Evolutionary conservation across 2,329 filamentous ascomycete genomes (phyloP).

Genomic region (Pseudodiploospora longispora): DNA sequence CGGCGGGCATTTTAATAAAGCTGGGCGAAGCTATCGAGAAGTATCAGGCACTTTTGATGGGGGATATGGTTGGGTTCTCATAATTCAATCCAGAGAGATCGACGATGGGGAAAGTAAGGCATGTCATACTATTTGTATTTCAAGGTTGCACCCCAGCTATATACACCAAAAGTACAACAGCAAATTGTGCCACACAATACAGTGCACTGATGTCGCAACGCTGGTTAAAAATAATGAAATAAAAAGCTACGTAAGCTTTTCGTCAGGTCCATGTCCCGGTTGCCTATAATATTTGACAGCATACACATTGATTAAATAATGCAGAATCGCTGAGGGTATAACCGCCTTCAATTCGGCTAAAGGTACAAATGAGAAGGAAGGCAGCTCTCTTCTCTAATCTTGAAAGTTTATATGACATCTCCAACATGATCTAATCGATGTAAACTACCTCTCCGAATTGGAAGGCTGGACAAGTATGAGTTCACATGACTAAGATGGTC

Average conservation of each 20-base stretch:
- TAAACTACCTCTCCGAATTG: slow-evolving; percentile 24
- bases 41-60: slow-evolving; percentile 70
- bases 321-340: too few relatives aligned
- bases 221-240: too few relatives aligned
- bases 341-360: too few relatives aligned
- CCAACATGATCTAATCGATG: background rate
- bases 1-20: slow-evolving; percentile 69
- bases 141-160: background rate
- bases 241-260: too few relatives aligned
- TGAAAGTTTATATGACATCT: background rate
- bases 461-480: slow-evolving; percentile 34
- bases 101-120: too few relatives aligned
- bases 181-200: background rate
- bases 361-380: background rate
- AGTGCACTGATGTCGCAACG: too few relatives aligned
- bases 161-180: background rate
- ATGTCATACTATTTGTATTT: background rate
- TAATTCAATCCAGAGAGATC: background rate
- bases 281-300: too few relatives aligned
- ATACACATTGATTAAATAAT: too few relatives aligned
- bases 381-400: background rate
- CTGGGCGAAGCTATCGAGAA: slow-evolving; percentile 74
- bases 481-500: slow-evolving; percentile 41
- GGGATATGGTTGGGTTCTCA: slow-evolving; percentile 47
- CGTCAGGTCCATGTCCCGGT: too few relatives aligned